These are phyloP conservation scores for Phlyctochytrium planicorne DNA, from an alignment of 192 early-diverging fungal species.

Conservation along the genomic window DNA sequence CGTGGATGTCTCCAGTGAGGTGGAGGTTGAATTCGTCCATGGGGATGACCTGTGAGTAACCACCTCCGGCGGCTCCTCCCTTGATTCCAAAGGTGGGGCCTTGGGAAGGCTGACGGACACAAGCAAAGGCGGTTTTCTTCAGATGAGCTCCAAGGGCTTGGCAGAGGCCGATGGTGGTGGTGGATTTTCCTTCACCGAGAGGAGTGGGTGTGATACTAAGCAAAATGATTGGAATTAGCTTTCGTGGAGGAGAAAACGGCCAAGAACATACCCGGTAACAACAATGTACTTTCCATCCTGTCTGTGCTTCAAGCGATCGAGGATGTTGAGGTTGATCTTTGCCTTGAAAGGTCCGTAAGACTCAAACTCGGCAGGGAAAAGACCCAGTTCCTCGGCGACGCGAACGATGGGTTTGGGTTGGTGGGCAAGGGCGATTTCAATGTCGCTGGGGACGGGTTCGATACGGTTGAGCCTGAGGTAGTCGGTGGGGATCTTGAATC, in stretches of 20 bases:
- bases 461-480: slow-evolving; percentile 67
- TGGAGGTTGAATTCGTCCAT: slow-evolving; percentile 99
- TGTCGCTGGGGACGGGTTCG: slow-evolving; percentile 89
- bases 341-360: slow-evolving; percentile 86
- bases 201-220: slow-evolving; percentile 93
- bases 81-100: slow-evolving; percentile 99
- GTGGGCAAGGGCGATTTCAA: slow-evolving; percentile 90
- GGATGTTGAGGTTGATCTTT: slow-evolving; percentile 80
- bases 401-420: slow-evolving; percentile 78
- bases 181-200: slow-evolving; percentile 98
- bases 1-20: slow-evolving; percentile 98
- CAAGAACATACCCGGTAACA: slow-evolving; percentile 71
- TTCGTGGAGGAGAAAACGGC: neutral
- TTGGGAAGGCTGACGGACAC: slow-evolving; percentile 98
- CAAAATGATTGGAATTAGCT: neutral
- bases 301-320: slow-evolving; percentile 78
- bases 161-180: slow-evolving; percentile 89
- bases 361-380: slow-evolving; percentile 70
- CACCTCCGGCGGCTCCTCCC: slow-evolving; percentile 96
- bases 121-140: slow-evolving; percentile 84
- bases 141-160: slow-evolving; percentile 96
- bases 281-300: slow-evolving; percentile 90
- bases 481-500: slow-evolving; percentile 34
- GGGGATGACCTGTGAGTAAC: slow-evolving; percentile 98
- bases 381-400: slow-evolving; percentile 82